A percentile compares a stretch with the other conserved stretches of the same genome.
Evolutionary conservation across 2,329 filamentous ascomycete species (phyloP).

Genomic region (Metarhizium robertsii): DNA sequence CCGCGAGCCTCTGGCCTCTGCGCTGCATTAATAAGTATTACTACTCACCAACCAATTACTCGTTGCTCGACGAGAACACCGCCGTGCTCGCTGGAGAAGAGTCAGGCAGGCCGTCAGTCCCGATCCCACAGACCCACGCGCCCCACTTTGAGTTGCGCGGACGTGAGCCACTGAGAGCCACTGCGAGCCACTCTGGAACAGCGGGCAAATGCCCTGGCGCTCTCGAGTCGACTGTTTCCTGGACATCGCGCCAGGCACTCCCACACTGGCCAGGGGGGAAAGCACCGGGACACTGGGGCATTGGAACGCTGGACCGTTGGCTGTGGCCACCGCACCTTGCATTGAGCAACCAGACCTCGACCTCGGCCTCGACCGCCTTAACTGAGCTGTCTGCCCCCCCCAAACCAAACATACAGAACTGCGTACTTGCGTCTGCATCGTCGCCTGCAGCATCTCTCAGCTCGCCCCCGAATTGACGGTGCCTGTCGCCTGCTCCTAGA

Average conservation of each 20-base stretch:
- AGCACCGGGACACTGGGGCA: too few relatives aligned
- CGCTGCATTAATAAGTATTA: too few relatives aligned
- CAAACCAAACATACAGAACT: neutral
- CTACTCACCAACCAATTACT: too few relatives aligned
- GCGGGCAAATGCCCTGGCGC: neutral
- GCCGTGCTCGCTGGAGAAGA: too few relatives aligned
- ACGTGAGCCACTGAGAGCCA: neutral
- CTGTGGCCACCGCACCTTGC: too few relatives aligned
- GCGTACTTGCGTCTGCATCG: conserved; percentile 1
- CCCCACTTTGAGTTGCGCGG: neutral
- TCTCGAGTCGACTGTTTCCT: too few relatives aligned
- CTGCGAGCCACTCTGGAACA: neutral
- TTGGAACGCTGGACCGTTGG: too few relatives aligned
- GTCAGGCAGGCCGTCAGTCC: neutral
- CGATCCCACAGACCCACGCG: conserved; percentile 4
- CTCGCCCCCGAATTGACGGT: conserved; percentile 1
- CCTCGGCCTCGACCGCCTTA: conserved; percentile 1
- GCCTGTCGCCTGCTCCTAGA: neutral
- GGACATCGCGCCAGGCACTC: too few relatives aligned
- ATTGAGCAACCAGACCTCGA: neutral
- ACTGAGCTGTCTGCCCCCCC: conserved; percentile 4
- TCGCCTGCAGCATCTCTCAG: conserved; percentile 7
- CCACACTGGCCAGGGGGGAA: too few relatives aligned
- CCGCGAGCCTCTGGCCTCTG: neutral
- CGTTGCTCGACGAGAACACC: too few relatives aligned